A percentile compares a stretch with the other conserved stretches of the same genome.
These are phyloP conservation scores for Naganishia sp. DNA, from an alignment of 1,284 basidiomycete species.

Conservation along the genomic window DNA sequence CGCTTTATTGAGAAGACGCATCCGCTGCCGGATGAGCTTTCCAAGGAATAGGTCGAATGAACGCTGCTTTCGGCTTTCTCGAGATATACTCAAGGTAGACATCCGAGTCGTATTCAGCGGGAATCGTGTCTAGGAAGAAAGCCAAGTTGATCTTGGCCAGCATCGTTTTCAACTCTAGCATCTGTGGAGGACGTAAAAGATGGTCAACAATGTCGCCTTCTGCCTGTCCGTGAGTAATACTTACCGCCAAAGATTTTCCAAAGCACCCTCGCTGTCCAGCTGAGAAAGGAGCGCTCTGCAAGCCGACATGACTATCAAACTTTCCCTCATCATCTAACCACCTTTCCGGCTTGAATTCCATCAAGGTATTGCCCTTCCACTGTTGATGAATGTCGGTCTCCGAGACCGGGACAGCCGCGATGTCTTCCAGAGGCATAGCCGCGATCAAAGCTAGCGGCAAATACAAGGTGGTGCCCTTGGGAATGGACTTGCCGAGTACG, in stretches of 20 bases:
- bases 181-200: constrained; percentile 26
- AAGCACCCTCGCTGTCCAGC: constrained; percentile 45
- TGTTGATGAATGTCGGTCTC: not conserved
- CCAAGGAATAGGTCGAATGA: constrained; percentile 27
- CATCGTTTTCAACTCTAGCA: constrained; percentile 43
- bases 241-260: constrained; percentile 45
- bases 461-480: constrained; percentile 39
- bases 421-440: constrained; percentile 1
- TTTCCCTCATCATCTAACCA: constrained; percentile 42
- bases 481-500: constrained; percentile 41
- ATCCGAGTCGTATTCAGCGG: constrained; percentile 36
- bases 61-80: constrained; percentile 23
- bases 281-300: constrained; percentile 42
- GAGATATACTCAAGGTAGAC: constrained; percentile 40
- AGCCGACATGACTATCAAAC: constrained; percentile 41
- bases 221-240: constrained; percentile 10
- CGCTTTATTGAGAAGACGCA: too few relatives aligned
- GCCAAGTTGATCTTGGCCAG: constrained; percentile 39
- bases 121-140: constrained; percentile 44
- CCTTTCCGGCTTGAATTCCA: constrained; percentile 40
- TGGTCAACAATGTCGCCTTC: not conserved
- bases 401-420: constrained; percentile 2
- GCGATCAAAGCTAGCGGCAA: constrained; percentile 31
- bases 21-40: not conserved
- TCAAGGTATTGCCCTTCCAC: constrained; percentile 38